Conservation (phyloP, 441 rosid species). For the Raphanus hybrid region DNA sequence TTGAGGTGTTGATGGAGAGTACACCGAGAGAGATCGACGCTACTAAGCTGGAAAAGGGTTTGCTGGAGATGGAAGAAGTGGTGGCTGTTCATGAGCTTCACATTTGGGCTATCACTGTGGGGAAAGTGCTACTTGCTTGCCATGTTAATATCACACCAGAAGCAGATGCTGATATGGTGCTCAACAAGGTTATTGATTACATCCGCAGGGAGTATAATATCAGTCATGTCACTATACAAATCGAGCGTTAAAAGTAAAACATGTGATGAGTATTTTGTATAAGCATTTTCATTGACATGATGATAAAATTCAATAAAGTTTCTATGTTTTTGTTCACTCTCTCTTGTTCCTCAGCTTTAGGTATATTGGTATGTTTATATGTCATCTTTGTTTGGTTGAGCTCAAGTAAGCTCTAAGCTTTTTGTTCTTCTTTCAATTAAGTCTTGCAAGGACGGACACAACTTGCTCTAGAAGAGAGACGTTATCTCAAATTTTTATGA, state of each 20-base stretch:
- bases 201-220: slow-evolving; percentile 71
- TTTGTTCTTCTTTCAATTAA: no score
- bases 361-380: slow-evolving; percentile 35
- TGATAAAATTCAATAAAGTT: slow-evolving; percentile 30
- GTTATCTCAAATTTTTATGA: no score
- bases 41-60: slow-evolving; percentile 60
- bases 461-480: no score
- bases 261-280: slow-evolving; percentile 22
- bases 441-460: no score
- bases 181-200: slow-evolving; percentile 61
- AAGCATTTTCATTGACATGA: slow-evolving; percentile 23
- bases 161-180: slow-evolving; percentile 65
- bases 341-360: slow-evolving; percentile 15
- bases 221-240: slow-evolving; percentile 72
- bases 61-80: slow-evolving; percentile 66
- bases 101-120: slow-evolving; percentile 78
- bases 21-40: slow-evolving; percentile 81
- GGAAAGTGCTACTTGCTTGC: slow-evolving; percentile 73
- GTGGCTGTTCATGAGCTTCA: slow-evolving; percentile 74
- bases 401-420: no score
- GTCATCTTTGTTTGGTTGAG: slow-evolving; percentile 16
- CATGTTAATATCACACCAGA: slow-evolving; percentile 72
- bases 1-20: slow-evolving; percentile 84
- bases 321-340: background rate
- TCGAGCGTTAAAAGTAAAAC: slow-evolving; percentile 50